Evolutionary conservation across 2,329 filamentous ascomycete genomes (phyloP), one percentile per base, ranked within the genome.

Genomic region (Monosporascus sp.): DNA sequence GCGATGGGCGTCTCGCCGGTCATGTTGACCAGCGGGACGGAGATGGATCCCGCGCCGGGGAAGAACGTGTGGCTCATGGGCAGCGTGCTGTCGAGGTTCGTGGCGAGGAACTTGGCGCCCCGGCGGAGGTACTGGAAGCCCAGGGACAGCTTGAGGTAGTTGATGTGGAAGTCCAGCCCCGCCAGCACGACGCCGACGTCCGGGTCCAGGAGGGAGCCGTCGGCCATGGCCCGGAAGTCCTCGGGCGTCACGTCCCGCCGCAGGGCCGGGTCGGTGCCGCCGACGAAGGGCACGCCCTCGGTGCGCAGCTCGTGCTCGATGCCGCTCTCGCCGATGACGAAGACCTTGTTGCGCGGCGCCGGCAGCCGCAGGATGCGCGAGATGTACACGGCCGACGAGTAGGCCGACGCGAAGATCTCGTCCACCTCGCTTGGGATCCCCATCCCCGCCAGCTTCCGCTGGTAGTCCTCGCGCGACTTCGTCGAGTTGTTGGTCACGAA

Each of bases 401-500:
- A 99, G 39, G 92, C 88, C 8, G 93, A 96, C 56, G 90, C 91
- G 68, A 99, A 99, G 60, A 99, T 89, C 75, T 99, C 94, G 67
- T 97, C 90, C 44, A 88, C 83, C 54, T 82, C 78, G 62, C 84
- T 85, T 1, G 88, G 86, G 63, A 99, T 96, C 47, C 88, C 88
- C 68, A 97, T 80, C 51, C 75, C 75, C 47, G 88, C 83, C 55
- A 99, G 86, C 68, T 97, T 99, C 76, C 93, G 90, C 70, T 88
- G 87, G 73, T 99, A 99, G 69, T 97, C 91, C 48, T 82, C 77
- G 52, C 94, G 88, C 11, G 93, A 96, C 70, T 99, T 99, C 53
- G 94, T 97, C 66, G 91, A 97, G 76, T 99, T 99, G 76, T 99
- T 99, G 41, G 94, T 99, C 50, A 99, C 94, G 68, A 99, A 99